Evolutionary conservation across 2,329 filamentous ascomycete genomes (phyloP).

Genomic region (Phaeosphaeria sp.): DNA sequence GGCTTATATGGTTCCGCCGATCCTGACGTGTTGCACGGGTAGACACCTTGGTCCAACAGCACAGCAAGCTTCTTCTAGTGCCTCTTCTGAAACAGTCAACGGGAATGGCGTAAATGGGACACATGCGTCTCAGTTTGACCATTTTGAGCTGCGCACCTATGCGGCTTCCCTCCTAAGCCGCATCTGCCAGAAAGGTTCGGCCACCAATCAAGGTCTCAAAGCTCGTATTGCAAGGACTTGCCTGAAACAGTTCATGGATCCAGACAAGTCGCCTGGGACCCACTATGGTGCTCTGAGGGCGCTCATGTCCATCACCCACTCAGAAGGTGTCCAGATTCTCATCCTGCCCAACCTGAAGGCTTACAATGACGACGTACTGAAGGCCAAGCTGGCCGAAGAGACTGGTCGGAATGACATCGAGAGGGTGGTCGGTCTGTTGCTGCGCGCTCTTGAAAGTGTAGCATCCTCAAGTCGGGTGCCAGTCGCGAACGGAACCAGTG

Average conservation of each 20-base stretch:
- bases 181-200: slow-evolving; percentile 81
- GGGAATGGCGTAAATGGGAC: slow-evolving; percentile 36
- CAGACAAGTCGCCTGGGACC: slow-evolving; percentile 78
- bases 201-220: slow-evolving; percentile 80
- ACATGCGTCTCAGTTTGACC: slow-evolving; percentile 46
- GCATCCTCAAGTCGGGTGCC: slow-evolving; percentile 53
- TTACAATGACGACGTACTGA: slow-evolving; percentile 66
- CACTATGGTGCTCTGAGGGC: slow-evolving; percentile 90
- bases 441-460: slow-evolving; percentile 63
- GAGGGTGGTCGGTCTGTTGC: slow-evolving; percentile 64
- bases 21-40: slow-evolving; percentile 88
- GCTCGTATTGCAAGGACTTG: slow-evolving; percentile 92
- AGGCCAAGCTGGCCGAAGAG: slow-evolving; percentile 59
- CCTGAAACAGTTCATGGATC: slow-evolving; percentile 89
- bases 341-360: slow-evolving; percentile 71
- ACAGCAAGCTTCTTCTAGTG: slow-evolving; percentile 57
- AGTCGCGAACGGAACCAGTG: slow-evolving; percentile 49
- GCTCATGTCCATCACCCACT: slow-evolving; percentile 76
- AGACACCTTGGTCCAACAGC: slow-evolving; percentile 73
- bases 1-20: slow-evolving; percentile 77
- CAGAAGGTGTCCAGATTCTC: slow-evolving; percentile 67
- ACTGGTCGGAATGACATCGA: slow-evolving; percentile 65
- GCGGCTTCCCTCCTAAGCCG: slow-evolving; percentile 81
- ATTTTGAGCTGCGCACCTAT: slow-evolving; percentile 84
- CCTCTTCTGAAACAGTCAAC: slow-evolving; percentile 56